Percentiles rank a stretch among this genome's conserved stretches.
Conservation (phyloP, 2,329 filamentous ascomycete species). For the Capronia coronata region DNA sequence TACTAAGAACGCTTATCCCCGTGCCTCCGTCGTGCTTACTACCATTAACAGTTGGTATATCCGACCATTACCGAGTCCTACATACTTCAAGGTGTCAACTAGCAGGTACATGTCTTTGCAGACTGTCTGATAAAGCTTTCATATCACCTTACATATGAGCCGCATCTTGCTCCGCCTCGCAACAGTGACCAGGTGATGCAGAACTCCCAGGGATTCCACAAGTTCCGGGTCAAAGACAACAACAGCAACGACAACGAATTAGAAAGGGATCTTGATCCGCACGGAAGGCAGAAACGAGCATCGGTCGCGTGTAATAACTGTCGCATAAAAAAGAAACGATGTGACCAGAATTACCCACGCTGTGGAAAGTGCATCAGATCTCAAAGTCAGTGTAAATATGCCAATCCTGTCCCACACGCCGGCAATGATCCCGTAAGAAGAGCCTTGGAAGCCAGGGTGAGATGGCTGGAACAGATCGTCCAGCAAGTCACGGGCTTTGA, state of each 20-base stretch:
- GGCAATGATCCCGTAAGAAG: not conserved
- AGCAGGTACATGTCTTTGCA: no score
- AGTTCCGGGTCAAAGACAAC: not conserved
- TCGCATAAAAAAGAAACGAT: not conserved
- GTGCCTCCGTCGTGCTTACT: no score
- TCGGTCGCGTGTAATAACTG: not conserved
- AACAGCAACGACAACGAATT: not conserved
- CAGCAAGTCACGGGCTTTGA: not conserved
- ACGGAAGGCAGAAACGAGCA: not conserved
- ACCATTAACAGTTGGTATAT: no score
- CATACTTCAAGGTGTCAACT: no score
- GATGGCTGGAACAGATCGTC: not conserved
- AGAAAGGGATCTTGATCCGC: not conserved
- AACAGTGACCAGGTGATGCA: no score
- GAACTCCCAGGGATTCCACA: not conserved
- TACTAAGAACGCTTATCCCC: no score
- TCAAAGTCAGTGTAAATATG: not conserved
- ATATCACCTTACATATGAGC: no score
- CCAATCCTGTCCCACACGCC: not conserved
- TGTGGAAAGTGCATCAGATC: not conserved
- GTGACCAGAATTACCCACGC: not conserved
- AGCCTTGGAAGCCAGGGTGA: not conserved
- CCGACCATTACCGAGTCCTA: no score
- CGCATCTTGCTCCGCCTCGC: no score
- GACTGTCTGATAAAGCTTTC: no score